phyloP scores from a whole-genome alignment of 1,284 basidiomycete species.

The Xerocomus nothofagi region DNA sequence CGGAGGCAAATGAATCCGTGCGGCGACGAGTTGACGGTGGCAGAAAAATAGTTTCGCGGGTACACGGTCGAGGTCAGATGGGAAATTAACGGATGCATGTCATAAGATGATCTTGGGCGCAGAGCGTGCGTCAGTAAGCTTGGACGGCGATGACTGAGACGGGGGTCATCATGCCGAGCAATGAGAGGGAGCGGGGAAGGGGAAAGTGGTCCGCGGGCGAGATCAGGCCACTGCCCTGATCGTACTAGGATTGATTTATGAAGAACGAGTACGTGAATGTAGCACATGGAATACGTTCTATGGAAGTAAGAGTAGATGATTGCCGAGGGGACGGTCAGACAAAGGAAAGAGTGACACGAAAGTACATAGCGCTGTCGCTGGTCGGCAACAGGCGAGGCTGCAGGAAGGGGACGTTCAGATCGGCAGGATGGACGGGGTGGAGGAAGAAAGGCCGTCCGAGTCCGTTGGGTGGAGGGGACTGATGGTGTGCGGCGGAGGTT shows the following conservation, averaged over 20 bases:
- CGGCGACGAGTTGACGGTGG: slow-evolving; percentile 5
- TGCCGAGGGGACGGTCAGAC: not conserved
- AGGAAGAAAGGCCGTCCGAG: not conserved
- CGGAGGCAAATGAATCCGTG: slow-evolving; percentile 4
- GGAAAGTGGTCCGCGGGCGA: not conserved
- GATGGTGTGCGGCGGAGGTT: slow-evolving; percentile 30
- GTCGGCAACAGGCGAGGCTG: too few species aligned
- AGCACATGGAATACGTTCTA: not conserved
- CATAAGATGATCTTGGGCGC: not conserved
- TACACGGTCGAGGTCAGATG: not conserved
- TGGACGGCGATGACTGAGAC: not conserved
- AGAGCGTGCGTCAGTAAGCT: slow-evolving; percentile 4
- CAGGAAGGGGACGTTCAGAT: not conserved
- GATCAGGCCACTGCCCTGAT: not conserved
- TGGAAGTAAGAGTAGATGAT: not conserved
- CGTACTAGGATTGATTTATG: not conserved
- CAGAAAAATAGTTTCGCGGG: slow-evolving; percentile 15
- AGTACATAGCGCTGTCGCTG: too few species aligned
- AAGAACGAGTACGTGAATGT: not conserved
- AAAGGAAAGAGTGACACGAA: not conserved
- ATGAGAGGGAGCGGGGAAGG: not conserved
- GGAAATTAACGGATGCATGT: slow-evolving; percentile 1
- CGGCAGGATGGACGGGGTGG: not conserved
- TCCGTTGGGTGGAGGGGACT: slow-evolving; percentile 5
- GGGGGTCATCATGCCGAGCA: not conserved